These are phyloP conservation scores for Dictyostelium citrinum DNA, from an alignment of 78 protist species.

Conservation along the genomic window DNA sequence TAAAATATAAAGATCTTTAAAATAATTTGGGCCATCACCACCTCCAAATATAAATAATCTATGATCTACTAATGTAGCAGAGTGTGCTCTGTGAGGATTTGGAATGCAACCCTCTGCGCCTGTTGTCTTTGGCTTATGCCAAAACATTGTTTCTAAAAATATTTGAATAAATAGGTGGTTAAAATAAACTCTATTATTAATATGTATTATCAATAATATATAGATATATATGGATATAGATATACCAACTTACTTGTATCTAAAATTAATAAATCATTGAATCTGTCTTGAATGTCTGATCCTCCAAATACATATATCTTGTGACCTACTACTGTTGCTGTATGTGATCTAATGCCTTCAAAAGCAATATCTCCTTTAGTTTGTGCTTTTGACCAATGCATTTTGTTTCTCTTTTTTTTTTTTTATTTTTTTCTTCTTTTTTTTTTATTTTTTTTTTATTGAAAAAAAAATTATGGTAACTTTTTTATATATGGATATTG, in stretches of 20 bases:
- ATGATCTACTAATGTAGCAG: conserved; percentile 60
- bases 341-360: conserved; percentile 63
- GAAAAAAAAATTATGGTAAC: too few species aligned
- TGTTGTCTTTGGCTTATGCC: conserved; percentile 57
- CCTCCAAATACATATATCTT: conserved; percentile 77
- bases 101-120: conserved; percentile 67
- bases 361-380: conserved; percentile 46
- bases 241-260: conserved; percentile 28
- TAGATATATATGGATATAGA: too few species aligned
- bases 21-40: conserved; percentile 67
- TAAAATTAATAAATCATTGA: conserved; percentile 48
- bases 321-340: conserved; percentile 69
- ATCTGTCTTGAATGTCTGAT: conserved; percentile 56
- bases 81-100: conserved; percentile 64
- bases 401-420: not conserved
- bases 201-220: not conserved
- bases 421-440: not conserved
- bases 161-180: not conserved
- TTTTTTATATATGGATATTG: too few species aligned
- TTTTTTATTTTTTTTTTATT: too few species aligned
- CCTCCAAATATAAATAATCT: conserved; percentile 60
- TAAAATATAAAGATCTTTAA: conserved; percentile 52
- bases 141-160: conserved; percentile 49
- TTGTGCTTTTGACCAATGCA: conserved; percentile 79
- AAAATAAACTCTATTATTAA: too few species aligned